phyloP scores from a whole-genome alignment of 2,329 filamentous ascomycete species.

The Ascosphaera pollenicola region DNA sequence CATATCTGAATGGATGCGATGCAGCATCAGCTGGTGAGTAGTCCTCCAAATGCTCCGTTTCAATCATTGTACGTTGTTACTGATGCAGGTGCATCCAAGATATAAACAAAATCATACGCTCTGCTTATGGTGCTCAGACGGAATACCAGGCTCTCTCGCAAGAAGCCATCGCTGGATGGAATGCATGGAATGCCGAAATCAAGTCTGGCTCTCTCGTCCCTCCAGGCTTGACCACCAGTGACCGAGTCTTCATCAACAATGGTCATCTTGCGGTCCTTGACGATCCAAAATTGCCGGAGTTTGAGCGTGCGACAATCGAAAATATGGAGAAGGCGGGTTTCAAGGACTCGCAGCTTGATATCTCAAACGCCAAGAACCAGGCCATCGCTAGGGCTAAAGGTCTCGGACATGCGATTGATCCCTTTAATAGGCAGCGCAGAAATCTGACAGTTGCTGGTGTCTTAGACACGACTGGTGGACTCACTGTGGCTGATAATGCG shows the following conservation, averaged over 20 bases:
- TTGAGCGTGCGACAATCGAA: slow-evolving; percentile 17
- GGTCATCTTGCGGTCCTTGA: slow-evolving; percentile 9
- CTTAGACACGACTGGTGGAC: slow-evolving; percentile 26
- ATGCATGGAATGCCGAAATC: slow-evolving; percentile 24
- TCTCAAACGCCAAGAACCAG: slow-evolving; percentile 10
- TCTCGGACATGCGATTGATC: slow-evolving; percentile 14
- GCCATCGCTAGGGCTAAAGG: slow-evolving; percentile 11
- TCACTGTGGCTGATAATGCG: slow-evolving; percentile 24
- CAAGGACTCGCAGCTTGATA: slow-evolving; percentile 15
- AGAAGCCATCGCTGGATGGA: slow-evolving; percentile 22
- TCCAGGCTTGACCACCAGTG: slow-evolving; percentile 13
- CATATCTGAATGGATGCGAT: slow-evolving; percentile 21
- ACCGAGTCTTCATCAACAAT: slow-evolving; percentile 17
- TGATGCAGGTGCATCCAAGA: slow-evolving; percentile 10
- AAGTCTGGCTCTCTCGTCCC: slow-evolving; percentile 9
- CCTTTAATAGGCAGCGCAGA: slow-evolving; percentile 11
- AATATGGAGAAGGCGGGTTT: slow-evolving; percentile 16
- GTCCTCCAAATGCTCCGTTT: neutral
- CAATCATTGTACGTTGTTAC: neutral
- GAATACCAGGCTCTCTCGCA: slow-evolving; percentile 25
- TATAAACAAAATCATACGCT: slow-evolving; percentile 24
- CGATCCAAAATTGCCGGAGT: slow-evolving; percentile 5
- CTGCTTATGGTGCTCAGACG: slow-evolving; percentile 21
- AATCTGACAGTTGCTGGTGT: slow-evolving; percentile 15
- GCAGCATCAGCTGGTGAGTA: slow-evolving; percentile 20